Evolutionary conservation across 192 early-diverging fungal genomes (phyloP), one percentile per base, ranked within the genome.

Genomic region (Gamsiella multidivaricata): DNA sequence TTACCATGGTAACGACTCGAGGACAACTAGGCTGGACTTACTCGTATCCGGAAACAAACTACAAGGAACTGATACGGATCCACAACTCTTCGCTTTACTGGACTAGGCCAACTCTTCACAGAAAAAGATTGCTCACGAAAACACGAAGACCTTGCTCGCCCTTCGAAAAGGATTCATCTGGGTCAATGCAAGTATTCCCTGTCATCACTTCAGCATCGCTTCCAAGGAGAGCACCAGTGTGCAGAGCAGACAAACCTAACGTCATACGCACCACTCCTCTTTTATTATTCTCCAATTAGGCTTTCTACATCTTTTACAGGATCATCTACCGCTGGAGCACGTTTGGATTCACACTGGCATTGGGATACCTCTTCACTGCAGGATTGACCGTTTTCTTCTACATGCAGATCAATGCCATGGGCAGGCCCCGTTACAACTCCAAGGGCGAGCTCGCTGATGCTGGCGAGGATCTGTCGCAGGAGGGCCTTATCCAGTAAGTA

Each of bases 101-200:
- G 45, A 10, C 28, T 82, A 89, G 90, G 90, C 90, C 45, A 91
- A 91, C 68, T 80, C 81, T 17, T 88, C 90, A 34, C 84, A 87
- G 25, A 89, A 89, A 76, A 89, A 89, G 71, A 86, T 88, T 49
- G 84, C 82, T 0, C 82, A 82, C 32, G 73, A 83, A 20, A 91
- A 91, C 76, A 64, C 64, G 28, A 76, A 85, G 69, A 85, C 82
- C 2, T 74, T 91, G 26, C 60, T 81, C 17, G 69, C 86, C 51
- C 82, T 89, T 7, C 87, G 68, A 39, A 82, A 79, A 26, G 81
- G 80, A 23, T 88, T 88, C 61, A 62, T 84, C 33, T 71, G 54
- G 65, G 84, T 87, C 61, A 85, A 86, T 74, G 80, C 75, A 82
- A 63, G 80, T 61, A 25, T 5, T 3, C 37, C 37, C 12, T 39